Percentiles rank a stretch among this genome's conserved stretches.
These are phyloP conservation scores for Pichia exigua DNA, from an alignment of 805 yeast genomes.

Conservation along the genomic window DNA sequence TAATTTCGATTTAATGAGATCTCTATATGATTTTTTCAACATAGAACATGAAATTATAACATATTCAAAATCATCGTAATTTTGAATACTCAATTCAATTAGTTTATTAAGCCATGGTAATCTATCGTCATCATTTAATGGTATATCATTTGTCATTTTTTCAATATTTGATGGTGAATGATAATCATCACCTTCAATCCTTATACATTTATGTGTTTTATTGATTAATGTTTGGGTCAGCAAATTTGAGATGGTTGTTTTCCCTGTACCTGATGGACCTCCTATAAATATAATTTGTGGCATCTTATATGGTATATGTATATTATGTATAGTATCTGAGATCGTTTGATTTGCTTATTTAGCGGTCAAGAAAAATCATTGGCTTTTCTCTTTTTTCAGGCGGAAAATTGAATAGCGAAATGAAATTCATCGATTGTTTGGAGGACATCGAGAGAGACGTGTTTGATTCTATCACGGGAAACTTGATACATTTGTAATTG, in stretches of 20 bases:
- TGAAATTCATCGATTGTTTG: no score
- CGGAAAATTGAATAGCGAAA: no score
- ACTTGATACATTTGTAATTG: no score
- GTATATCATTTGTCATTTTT: constrained; percentile 77
- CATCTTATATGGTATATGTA: neutral
- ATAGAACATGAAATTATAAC: constrained; percentile 79
- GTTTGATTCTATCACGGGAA: no score
- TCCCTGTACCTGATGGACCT: constrained; percentile 97
- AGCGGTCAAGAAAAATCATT: no score
- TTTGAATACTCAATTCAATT: constrained; percentile 32
- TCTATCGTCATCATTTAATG: constrained; percentile 83
- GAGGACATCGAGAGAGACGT: no score
- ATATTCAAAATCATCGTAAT: constrained; percentile 25
- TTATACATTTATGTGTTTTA: constrained; percentile 25
- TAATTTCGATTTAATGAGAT: constrained; percentile 39
- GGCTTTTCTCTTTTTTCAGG: no score
- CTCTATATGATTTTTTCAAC: constrained; percentile 67
- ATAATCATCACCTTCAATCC: constrained; percentile 74
- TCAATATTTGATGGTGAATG: constrained; percentile 66
- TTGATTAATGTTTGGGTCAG: constrained; percentile 36
- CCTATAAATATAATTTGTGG: constrained; percentile 52
- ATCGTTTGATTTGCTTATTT: no score
- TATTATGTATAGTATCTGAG: no score
- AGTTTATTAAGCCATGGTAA: constrained; percentile 78
- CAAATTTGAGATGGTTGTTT: constrained; percentile 63